Conservation (phyloP, 1,139 yeast species). For the Arxiozyma slooffiae region DNA sequence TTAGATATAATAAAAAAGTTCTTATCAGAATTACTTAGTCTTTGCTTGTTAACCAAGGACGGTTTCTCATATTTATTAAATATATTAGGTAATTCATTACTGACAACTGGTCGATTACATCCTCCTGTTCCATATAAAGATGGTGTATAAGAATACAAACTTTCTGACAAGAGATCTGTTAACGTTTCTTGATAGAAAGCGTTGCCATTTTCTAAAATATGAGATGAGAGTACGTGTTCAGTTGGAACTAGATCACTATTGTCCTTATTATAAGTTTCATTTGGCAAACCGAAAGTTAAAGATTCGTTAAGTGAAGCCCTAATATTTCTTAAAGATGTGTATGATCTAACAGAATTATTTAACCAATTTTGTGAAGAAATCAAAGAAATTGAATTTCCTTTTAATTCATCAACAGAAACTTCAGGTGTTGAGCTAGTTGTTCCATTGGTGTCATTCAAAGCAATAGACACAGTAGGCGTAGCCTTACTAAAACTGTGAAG, state of each 20-base stretch:
- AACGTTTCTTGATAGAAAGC: constrained; percentile 6
- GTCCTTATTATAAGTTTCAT: neutral
- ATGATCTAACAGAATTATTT: constrained; percentile 7
- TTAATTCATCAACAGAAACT: neutral
- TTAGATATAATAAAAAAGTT: constrained; percentile 67
- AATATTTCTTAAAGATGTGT: constrained; percentile 5
- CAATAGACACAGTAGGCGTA: constrained; percentile 1
- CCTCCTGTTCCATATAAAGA: constrained; percentile 5
- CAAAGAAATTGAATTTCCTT: neutral
- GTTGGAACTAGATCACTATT: neutral
- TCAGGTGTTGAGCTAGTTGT: neutral
- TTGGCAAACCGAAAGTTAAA: neutral
- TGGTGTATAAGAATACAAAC: constrained; percentile 17
- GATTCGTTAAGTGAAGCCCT: neutral
- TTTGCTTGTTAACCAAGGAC: neutral
- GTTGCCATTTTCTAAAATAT: neutral
- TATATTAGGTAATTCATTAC: constrained; percentile 22
- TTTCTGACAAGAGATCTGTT: constrained; percentile 15
- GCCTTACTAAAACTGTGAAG: constrained; percentile 1
- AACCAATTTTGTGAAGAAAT: neutral
- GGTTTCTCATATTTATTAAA: too few species aligned
- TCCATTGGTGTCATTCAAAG: constrained; percentile 1
- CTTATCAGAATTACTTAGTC: constrained; percentile 12
- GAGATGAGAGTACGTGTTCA: neutral
- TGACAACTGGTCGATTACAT: constrained; percentile 13